A percentile compares a stretch with the other conserved stretches of the same genome.
phyloP scores from a whole-genome alignment of 2,329 filamentous ascomycete species.

The Ophiostoma sp. region DNA sequence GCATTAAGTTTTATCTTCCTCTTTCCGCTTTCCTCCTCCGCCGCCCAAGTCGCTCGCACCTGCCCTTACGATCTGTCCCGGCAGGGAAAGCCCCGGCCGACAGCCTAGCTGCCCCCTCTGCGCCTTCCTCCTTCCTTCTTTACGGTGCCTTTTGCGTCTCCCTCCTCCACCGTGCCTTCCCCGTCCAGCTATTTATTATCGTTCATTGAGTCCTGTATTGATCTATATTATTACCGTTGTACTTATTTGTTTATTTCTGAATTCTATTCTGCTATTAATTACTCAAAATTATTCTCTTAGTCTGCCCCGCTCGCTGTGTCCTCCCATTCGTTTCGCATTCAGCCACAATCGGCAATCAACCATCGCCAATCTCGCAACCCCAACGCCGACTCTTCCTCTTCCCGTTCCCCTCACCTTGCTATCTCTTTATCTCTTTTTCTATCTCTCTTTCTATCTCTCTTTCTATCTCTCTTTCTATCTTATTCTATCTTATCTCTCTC shows the following conservation, averaged over 20 bases:
- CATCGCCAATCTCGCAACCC: slow-evolving; percentile 7
- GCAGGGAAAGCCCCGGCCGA: background rate
- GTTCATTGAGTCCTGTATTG: background rate
- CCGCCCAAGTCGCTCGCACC: background rate
- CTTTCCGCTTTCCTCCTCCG: slow-evolving; percentile 1
- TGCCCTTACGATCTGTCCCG: background rate
- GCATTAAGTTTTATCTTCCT: background rate
- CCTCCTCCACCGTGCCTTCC: background rate
- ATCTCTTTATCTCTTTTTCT: background rate
- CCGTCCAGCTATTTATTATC: too few species aligned
- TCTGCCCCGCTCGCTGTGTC: background rate
- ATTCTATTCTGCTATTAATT: background rate
- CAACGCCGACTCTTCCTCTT: background rate
- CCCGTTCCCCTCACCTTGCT: background rate
- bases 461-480: background rate
- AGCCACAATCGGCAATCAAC: slow-evolving; percentile 2
- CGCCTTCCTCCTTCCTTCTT: background rate
- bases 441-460: background rate
- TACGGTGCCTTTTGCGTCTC: background rate
- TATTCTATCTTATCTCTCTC: background rate
- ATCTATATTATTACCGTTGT: background rate
- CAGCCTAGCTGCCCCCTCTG: background rate
- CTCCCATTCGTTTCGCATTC: background rate
- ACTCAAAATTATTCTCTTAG: too few species aligned
- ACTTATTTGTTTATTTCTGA: background rate